Percentiles rank a stretch among this genome's conserved stretches.
Evolutionary conservation across 2,329 filamentous ascomycete genomes (phyloP).

Genomic region (Proliferodiscus dingleyae): DNA sequence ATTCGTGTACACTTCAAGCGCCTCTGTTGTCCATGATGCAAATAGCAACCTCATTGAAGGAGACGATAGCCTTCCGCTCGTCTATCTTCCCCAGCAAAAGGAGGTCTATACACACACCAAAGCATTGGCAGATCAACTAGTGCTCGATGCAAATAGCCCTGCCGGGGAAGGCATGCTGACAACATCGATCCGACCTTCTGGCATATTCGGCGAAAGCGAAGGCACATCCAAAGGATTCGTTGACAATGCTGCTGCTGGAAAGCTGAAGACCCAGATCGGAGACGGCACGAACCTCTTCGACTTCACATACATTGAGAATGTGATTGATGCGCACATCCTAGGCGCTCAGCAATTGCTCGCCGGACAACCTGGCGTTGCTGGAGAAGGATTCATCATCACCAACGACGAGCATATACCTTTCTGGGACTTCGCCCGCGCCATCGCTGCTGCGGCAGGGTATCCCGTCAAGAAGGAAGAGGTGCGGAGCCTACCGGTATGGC

Average conservation of each 20-base stretch:
- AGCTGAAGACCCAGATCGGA: slow-evolving; percentile 46
- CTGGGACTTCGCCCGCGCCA: slow-evolving; percentile 13
- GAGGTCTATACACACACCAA: slow-evolving; percentile 18
- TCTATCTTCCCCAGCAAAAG: slow-evolving; percentile 12
- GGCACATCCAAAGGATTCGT: slow-evolving; percentile 31
- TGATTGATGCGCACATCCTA: slow-evolving; percentile 47
- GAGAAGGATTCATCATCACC: slow-evolving; percentile 16
- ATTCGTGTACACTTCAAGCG: slow-evolving; percentile 48
- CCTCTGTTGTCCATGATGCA: slow-evolving; percentile 43
- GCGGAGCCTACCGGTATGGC: slow-evolving; percentile 4
- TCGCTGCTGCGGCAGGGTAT: slow-evolving; percentile 9
- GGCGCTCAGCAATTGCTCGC: slow-evolving; percentile 35
- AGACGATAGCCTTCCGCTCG: slow-evolving; percentile 31
- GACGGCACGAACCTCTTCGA: slow-evolving; percentile 49
- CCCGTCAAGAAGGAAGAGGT: slow-evolving; percentile 6
- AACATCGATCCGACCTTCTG: slow-evolving; percentile 43
- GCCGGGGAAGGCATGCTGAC: slow-evolving; percentile 39
- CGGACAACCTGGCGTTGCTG: slow-evolving; percentile 14
- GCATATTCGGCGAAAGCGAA: slow-evolving; percentile 45
- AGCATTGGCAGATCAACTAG: slow-evolving; percentile 15
- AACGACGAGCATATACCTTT: slow-evolving; percentile 17
- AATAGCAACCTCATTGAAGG: slow-evolving; percentile 42
- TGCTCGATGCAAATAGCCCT: slow-evolving; percentile 12
- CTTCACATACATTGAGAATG: slow-evolving; percentile 48
- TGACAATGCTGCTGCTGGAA: slow-evolving; percentile 39